A percentile compares a stretch with the other conserved stretches of the same genome.
These are phyloP conservation scores for Cyclotella baltica DNA, from an alignment of 108 stramenopile genomes.

Conservation along the genomic window DNA sequence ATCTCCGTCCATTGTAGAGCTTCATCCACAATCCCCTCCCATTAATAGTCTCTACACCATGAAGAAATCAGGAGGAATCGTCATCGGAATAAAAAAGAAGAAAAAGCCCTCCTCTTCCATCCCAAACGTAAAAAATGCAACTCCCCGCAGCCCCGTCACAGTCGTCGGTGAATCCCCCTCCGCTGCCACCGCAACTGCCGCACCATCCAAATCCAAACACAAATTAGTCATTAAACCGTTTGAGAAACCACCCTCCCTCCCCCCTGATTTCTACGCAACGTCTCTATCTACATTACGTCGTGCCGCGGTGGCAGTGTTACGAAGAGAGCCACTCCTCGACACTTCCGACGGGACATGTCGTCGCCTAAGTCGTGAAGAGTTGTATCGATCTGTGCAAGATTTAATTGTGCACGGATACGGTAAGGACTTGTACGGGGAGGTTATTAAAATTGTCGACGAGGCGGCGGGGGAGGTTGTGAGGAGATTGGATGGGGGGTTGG, in stretches of 20 bases:
- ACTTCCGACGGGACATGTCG: constrained; percentile 11
- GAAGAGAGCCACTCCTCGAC: constrained; percentile 9
- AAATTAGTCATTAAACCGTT: constrained; percentile 80
- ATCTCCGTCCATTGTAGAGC: background rate
- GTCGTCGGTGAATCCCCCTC: background rate
- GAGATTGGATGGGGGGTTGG: constrained; percentile 15
- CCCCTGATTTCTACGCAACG: constrained; percentile 73
- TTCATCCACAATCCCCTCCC: background rate
- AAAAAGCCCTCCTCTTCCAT: background rate
- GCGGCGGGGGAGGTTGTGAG: constrained; percentile 55
- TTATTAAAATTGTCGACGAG: constrained; percentile 59
- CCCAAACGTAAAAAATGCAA: background rate
- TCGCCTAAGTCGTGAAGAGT: constrained; percentile 57
- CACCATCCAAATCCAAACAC: background rate
- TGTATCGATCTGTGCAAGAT: constrained; percentile 78
- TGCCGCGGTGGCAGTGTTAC: constrained; percentile 53
- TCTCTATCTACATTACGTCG: constrained; percentile 55
- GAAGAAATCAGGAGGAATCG: constrained; percentile 23
- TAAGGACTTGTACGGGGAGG: constrained; percentile 67
- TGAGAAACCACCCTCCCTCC: constrained; percentile 75
- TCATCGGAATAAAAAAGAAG: constrained; percentile 15
- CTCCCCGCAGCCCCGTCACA: background rate
- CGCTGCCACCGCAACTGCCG: background rate
- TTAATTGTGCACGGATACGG: constrained; percentile 78
- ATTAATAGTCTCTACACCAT: background rate